Percentiles rank a stretch among this genome's conserved stretches.
Evolutionary conservation across 75 land plant genomes (phyloP).

Genomic region (Ceratopteris richardii): DNA sequence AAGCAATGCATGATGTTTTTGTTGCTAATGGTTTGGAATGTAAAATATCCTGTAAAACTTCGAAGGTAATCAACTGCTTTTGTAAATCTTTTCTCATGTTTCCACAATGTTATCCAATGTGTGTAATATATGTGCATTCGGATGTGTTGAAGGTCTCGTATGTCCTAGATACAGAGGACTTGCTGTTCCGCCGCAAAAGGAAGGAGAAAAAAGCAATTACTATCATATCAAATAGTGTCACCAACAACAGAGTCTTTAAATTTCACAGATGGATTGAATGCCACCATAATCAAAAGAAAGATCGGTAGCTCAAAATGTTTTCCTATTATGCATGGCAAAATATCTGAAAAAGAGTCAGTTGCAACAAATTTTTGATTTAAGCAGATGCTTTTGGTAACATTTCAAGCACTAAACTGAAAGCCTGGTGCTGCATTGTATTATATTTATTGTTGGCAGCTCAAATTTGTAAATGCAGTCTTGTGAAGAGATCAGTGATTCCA

Average conservation of each 20-base stretch:
- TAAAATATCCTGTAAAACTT: constrained; percentile 75
- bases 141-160: constrained; percentile 56
- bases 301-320: neutral
- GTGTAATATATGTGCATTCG: too few relatives aligned
- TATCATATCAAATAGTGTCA: neutral
- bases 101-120: too few relatives aligned
- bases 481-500: too few relatives aligned
- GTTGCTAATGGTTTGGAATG: constrained; percentile 75
- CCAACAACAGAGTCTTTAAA: neutral
- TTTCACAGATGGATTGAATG: neutral
- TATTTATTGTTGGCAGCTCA: too few relatives aligned
- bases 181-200: constrained; percentile 30
- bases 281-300: neutral
- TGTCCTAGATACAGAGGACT: constrained; percentile 92
- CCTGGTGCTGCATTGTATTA: too few relatives aligned
- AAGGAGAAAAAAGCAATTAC: neutral
- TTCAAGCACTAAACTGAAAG: too few relatives aligned
- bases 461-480: too few relatives aligned
- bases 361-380: too few relatives aligned
- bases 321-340: too few relatives aligned
- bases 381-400: too few relatives aligned
- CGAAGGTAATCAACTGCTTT: constrained; percentile 41
- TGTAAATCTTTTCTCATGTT: too few relatives aligned
- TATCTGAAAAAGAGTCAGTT: too few relatives aligned
- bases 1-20: constrained; percentile 40